These are phyloP conservation scores for Chaetothyriales sp. DNA, from an alignment of 2,329 filamentous ascomycete genomes.

Conservation along the genomic window DNA sequence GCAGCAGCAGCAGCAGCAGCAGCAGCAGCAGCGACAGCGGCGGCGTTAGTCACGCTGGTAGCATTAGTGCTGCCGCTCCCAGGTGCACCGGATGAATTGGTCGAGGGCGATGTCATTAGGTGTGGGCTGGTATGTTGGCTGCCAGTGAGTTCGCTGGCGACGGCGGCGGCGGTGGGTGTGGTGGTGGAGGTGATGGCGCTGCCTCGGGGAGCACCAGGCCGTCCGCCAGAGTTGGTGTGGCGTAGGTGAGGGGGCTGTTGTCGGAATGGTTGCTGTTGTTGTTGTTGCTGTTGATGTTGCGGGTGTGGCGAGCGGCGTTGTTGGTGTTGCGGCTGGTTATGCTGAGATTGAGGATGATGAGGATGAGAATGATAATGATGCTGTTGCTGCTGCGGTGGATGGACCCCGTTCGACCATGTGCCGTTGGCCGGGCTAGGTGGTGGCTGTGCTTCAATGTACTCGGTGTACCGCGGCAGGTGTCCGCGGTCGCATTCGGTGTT, in stretches of 20 bases:
- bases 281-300: neutral
- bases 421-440: constrained; percentile 11
- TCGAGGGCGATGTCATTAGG: constrained; percentile 5
- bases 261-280: neutral
- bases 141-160: neutral
- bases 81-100: constrained; percentile 1
- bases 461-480: constrained; percentile 47
- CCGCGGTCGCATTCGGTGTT: constrained; percentile 62
- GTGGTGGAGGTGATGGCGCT: no score
- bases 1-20: constrained; percentile 1
- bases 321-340: neutral
- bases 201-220: neutral
- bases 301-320: neutral
- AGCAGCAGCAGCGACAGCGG: constrained; percentile 7
- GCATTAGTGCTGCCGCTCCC: constrained; percentile 1
- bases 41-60: constrained; percentile 2
- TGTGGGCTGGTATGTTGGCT: constrained; percentile 10
- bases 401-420: constrained; percentile 1
- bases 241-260: neutral
- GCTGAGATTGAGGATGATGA: neutral
- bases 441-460: constrained; percentile 29
- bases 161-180: neutral
- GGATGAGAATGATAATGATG: neutral
- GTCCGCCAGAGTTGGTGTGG: neutral
- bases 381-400: neutral